Evolutionary conservation across 371 early-diverging fungal genomes (phyloP), one percentile per base, ranked within the genome.

Genomic region (Lichtheimia ornata): DNA sequence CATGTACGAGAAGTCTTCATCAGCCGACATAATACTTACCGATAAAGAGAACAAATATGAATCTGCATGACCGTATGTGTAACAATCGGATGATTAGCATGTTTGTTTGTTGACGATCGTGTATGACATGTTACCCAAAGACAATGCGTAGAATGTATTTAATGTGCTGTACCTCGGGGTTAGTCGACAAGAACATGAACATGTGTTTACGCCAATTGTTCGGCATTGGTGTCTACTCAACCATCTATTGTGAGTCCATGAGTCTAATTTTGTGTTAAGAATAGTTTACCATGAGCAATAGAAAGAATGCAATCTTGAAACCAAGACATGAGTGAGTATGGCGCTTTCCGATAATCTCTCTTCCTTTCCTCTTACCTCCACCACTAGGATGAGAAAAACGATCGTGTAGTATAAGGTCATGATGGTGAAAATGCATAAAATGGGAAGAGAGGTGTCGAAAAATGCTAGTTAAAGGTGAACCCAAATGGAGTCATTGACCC

Each of bases 401-500:
- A 63, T 22, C 1, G 63, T 51, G 40, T 63, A 63, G 20, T 63
- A 63, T 15, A 63, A 43, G 13, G 63, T 63, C 63, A 63, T 63
- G 35, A 35, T 35, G 35, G 28, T 28, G 28, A 28, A 28, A 28
- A 28, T 35, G 11, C 11, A 35, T 35, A 35, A 28, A 28, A 28
- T 28, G 35, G 6, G 35, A 35, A 35, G 9, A 35, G 35, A 35
- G 35, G 35, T 35, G 11, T 35, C 9, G 35, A 35, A 35, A 35
- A 35, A 2, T 35, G 28, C 28, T 9, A 2, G 22, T 22, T 22
- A 22, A 22, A 22, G 35, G 9, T 35, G 35, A 35, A 28, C 28
- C 11, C 35, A 35, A 35, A 35, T 11, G 35, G 35, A 11, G 35
- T 35, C 35, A 35, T 35, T 35, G 35, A 35, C 35, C 35, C 6